Percentiles rank a stretch among this genome's conserved stretches.
These are phyloP conservation scores for Phytophthora tubulina DNA, from an alignment of 352 stramenopile species.

Conservation along the genomic window DNA sequence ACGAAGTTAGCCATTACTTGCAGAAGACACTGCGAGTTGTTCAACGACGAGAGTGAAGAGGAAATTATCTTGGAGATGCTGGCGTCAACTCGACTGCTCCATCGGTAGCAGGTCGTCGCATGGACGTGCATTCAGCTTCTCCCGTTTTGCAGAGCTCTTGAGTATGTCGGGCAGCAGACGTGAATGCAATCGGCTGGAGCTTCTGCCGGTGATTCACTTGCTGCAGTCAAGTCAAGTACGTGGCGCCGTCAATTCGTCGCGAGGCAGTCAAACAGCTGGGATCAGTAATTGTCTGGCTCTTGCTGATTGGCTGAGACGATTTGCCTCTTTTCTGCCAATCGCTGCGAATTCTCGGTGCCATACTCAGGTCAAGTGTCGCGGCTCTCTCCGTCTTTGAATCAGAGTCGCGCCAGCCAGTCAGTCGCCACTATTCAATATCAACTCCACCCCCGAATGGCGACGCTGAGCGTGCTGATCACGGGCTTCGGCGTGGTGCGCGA, in stretches of 20 bases:
- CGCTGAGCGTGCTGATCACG: slow-evolving; percentile 77
- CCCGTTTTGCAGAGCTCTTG: slow-evolving; percentile 10
- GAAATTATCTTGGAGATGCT: slow-evolving; percentile 14
- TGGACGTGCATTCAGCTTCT: slow-evolving; percentile 3
- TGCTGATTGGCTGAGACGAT: slow-evolving; percentile 23
- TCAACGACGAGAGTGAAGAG: slow-evolving; percentile 21
- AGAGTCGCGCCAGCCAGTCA: slow-evolving; percentile 38
- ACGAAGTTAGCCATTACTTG: slow-evolving; percentile 37
- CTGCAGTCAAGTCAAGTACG: not conserved
- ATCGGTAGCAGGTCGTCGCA: not conserved
- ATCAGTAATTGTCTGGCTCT: slow-evolving; percentile 26
- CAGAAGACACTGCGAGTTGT: slow-evolving; percentile 7
- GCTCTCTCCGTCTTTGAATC: slow-evolving; percentile 28
- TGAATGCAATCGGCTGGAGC: slow-evolving; percentile 1
- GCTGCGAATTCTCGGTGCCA: slow-evolving; percentile 2
- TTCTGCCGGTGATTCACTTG: slow-evolving; percentile 1
- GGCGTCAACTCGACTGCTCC: not conserved
- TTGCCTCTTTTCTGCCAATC: slow-evolving; percentile 37
- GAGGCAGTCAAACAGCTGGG: slow-evolving; percentile 18
- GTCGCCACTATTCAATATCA: slow-evolving; percentile 22
- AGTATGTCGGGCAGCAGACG: slow-evolving; percentile 28
- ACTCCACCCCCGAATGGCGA: slow-evolving; percentile 50
- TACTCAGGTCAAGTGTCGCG: slow-evolving; percentile 24
- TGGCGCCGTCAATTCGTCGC: slow-evolving; percentile 25
- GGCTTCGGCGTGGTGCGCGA: slow-evolving; percentile 78